Evolutionary conservation across 805 yeast species (phyloP).

Genomic region (Sporopachydermia lactativora): DNA sequence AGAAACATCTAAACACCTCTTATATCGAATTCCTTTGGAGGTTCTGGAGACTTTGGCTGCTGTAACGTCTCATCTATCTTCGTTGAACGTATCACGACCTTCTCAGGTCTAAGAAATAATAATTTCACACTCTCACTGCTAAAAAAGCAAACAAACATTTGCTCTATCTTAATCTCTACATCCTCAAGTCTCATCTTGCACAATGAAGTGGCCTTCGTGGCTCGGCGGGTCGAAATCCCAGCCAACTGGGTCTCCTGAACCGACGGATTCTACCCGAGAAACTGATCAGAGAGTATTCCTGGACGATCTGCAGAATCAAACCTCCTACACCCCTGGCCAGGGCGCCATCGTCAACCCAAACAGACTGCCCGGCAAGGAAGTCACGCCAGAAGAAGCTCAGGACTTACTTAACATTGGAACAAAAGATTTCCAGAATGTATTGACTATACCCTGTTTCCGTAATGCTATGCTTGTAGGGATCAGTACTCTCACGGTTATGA

Average conservation of each 20-base stretch:
- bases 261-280: background rate
- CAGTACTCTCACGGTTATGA: slow-evolving; percentile 17
- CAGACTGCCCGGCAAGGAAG: background rate
- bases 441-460: slow-evolving; percentile 23
- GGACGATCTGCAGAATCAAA: background rate
- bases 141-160: background rate
- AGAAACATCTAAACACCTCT: no score
- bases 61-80: background rate
- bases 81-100: background rate
- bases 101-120: background rate
- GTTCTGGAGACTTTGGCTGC: no score
- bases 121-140: background rate
- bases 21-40: no score
- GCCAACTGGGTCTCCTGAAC: background rate
- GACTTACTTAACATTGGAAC: background rate
- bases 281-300: background rate
- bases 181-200: background rate
- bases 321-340: background rate
- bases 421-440: slow-evolving; percentile 19
- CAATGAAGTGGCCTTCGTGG: slow-evolving; percentile 1
- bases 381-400: background rate
- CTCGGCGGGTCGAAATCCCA: background rate
- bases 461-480: slow-evolving; percentile 21
- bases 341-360: background rate
- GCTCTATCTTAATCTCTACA: background rate